Evolutionary conservation across 768 basidiomycete species (phyloP), one percentile per base, ranked within the genome.

Genomic region (Russula virescens): DNA sequence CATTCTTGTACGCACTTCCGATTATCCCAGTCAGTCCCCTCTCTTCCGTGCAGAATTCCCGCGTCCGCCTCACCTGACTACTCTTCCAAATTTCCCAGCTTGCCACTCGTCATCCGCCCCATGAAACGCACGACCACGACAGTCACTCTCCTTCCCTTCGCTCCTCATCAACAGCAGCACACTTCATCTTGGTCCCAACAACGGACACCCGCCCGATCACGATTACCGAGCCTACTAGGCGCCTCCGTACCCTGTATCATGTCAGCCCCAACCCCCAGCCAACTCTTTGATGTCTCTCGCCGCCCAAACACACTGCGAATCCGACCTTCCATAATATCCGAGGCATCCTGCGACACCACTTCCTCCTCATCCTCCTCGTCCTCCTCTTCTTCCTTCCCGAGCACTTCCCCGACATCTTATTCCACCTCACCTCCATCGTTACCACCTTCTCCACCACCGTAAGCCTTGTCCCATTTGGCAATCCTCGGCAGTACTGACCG

Each of bases 401-500:
- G 43, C 18, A 46, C 47, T 34, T 62, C 61, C 14, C 55, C 67
- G 1, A 60, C 61, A 1, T 60, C 58, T 9, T 40, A 9, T 1
- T 62, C 53, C 11, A 68, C 51, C 26, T 61, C 65, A 16, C 51
- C 55, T 14, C 55, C 67, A 0, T 66, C 67, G 14, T 28, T 51
- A 18, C 65, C 67, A 1, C 61, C 65, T 25, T 65, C 66, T 7
- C 61, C 65, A 6, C 47, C 65, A 11, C 58, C 61, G 65, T 66
- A 55, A n/a, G 66, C 61, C 4, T 19, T n/a, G 16, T 18, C 23
- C 5, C 19, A 40, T 18, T 38, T 52, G 18, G 38, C 7, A 21
- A 26, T 7, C n/a, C 5, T 16, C 50, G 31, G 48, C 26, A 46
- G 42, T 6, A 40, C 56, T 58, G 50, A 62, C 55, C 50, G 14